These are phyloP conservation scores for Coniochaeta prunicola DNA, from an alignment of 2,329 filamentous ascomycete species.

Conservation along the genomic window DNA sequence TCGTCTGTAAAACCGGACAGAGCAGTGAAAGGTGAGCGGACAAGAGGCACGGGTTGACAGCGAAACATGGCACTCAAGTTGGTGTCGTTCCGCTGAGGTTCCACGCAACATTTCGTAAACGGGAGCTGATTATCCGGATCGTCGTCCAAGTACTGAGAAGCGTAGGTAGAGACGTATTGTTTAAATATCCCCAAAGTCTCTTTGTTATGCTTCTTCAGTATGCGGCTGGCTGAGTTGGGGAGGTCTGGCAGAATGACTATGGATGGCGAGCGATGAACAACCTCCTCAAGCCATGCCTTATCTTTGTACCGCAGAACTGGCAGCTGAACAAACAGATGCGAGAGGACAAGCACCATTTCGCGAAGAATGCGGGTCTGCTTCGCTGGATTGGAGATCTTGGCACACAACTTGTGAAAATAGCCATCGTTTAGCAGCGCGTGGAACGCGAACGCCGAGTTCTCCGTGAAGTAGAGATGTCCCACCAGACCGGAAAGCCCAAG, in stretches of 20 bases:
- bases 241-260: conserved; percentile 58
- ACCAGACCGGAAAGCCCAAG: conserved; percentile 67
- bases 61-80: conserved; percentile 12
- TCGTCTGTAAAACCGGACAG: conserved; percentile 61
- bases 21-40: conserved; percentile 63
- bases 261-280: conserved; percentile 51
- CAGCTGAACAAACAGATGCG: conserved; percentile 62
- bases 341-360: conserved; percentile 61
- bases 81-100: conserved; percentile 20
- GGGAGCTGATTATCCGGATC: conserved; percentile 48
- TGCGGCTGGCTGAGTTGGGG: conserved; percentile 45
- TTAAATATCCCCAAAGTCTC: conserved; percentile 60
- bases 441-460: conserved; percentile 70
- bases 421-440: conserved; percentile 65
- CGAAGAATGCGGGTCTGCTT: conserved; percentile 42
- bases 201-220: conserved; percentile 56
- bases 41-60: conserved; percentile 29
- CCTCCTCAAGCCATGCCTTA: conserved; percentile 35
- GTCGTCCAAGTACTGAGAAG: conserved; percentile 52
- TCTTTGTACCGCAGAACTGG: conserved; percentile 37
- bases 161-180: conserved; percentile 62
- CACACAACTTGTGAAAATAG: conserved; percentile 59
- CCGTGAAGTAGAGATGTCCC: conserved; percentile 68
- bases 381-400: conserved; percentile 34
- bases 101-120: conserved; percentile 44